Conservation (phyloP, 306 rosid genomes). For the Mimosa bimucronata region DNA sequence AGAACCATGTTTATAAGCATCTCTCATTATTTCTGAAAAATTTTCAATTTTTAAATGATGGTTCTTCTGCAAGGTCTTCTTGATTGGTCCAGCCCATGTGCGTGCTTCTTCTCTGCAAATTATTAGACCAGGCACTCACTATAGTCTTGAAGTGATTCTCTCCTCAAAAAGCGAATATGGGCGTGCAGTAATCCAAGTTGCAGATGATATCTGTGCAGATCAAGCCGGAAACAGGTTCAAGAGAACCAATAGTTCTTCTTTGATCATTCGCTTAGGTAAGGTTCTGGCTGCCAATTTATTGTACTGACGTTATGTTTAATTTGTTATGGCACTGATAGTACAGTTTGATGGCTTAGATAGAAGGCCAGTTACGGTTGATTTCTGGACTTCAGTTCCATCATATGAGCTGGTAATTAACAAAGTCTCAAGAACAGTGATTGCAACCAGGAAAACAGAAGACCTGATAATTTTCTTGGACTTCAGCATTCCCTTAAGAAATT, state of each 20-base stretch:
- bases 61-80: conserved; percentile 47
- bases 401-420: conserved; percentile 58
- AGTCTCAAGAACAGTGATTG: conserved; percentile 64
- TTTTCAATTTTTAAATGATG: conserved; percentile 14
- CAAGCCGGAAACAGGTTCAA: conserved; percentile 62
- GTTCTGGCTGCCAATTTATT: conserved; percentile 15
- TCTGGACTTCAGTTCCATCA: conserved; percentile 76
- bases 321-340: conserved; percentile 13
- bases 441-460: conserved; percentile 62
- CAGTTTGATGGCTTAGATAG: conserved; percentile 53
- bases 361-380: conserved; percentile 63
- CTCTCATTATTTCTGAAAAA: not conserved
- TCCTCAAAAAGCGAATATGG: conserved; percentile 42
- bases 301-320: not conserved
- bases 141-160: conserved; percentile 52
- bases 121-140: conserved; percentile 43
- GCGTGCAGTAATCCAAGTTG: conserved; percentile 50
- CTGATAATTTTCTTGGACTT: conserved; percentile 62
- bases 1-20: conserved; percentile 5
- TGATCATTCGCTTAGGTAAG: conserved; percentile 65
- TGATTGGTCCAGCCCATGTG: conserved; percentile 54
- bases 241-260: conserved; percentile 52
- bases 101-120: conserved; percentile 52
- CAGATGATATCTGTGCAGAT: conserved; percentile 54
- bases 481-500: conserved; percentile 57